Conservation (phyloP, 106 monocot genomes). For the Dendrobium chrysotoxum region DNA sequence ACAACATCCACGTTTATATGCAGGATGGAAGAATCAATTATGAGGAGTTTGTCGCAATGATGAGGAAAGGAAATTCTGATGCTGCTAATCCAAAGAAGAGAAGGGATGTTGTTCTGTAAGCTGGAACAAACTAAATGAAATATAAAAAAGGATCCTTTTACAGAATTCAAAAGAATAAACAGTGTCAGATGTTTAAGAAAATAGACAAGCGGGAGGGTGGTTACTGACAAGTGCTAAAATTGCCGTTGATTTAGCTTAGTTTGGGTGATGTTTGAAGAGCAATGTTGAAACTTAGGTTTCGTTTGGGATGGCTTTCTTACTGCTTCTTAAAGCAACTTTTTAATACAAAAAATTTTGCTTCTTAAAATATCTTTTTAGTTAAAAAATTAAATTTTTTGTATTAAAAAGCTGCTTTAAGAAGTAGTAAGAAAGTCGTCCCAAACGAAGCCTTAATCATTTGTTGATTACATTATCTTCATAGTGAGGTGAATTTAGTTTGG, state of each 20-base stretch:
- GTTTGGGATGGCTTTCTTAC: too few relatives aligned
- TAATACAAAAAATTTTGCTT: too few relatives aligned
- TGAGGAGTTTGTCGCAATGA: conserved; percentile 66
- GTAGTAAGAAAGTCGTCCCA: too few relatives aligned
- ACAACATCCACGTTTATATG: not conserved
- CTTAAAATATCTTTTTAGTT: too few relatives aligned
- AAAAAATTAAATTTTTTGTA: too few relatives aligned
- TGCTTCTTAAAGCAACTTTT: too few relatives aligned
- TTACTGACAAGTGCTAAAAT: not conserved
- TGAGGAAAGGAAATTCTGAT: conserved; percentile 50
- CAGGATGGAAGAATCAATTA: conserved; percentile 85
- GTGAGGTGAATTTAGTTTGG: not conserved
- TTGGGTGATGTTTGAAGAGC: not conserved
- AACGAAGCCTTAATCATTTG: too few relatives aligned
- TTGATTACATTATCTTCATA: not conserved
- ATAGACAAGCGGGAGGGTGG: not conserved
- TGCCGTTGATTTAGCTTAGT: not conserved
- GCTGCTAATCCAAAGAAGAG: conserved; percentile 45
- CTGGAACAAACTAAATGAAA: not conserved
- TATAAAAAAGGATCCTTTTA: not conserved
- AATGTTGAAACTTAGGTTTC: not conserved
- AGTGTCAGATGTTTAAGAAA: not conserved
- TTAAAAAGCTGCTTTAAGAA: too few relatives aligned
- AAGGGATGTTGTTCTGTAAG: conserved; percentile 32
- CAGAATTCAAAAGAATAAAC: not conserved